phyloP scores from a whole-genome alignment of 1,139 yeast genomes.

The Pichia kudriavzevii region DNA sequence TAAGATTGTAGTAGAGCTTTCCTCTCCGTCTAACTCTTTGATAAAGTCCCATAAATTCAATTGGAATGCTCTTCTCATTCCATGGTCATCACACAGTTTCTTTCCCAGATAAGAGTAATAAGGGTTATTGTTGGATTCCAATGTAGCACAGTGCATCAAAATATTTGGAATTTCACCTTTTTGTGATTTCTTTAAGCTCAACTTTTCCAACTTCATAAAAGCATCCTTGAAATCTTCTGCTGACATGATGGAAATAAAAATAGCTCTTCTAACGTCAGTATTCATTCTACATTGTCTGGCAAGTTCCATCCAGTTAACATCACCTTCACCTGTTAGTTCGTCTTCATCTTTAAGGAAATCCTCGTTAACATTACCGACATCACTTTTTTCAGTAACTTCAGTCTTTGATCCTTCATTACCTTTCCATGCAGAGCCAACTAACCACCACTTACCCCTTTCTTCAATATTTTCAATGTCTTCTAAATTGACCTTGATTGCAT shows the following conservation, averaged over 20 bases:
- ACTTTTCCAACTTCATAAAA: conserved; percentile 68
- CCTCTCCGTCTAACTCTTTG: conserved; percentile 61
- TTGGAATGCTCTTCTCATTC: conserved; percentile 76
- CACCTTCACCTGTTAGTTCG: conserved; percentile 41
- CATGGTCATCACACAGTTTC: conserved; percentile 63
- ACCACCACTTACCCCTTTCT: conserved; percentile 95
- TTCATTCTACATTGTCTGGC: conserved; percentile 89
- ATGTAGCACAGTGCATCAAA: conserved; percentile 73
- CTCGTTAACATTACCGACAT: conserved; percentile 14
- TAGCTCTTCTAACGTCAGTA: conserved; percentile 88
- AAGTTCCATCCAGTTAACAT: conserved; percentile 83
- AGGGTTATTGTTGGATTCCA: conserved; percentile 84
- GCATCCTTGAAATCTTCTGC: conserved; percentile 91
- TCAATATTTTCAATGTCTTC: conserved; percentile 74
- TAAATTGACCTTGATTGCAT: conserved; percentile 77
- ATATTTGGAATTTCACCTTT: conserved; percentile 84
- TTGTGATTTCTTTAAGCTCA: conserved; percentile 74
- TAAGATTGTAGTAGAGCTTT: conserved; percentile 20
- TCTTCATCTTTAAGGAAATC: conserved; percentile 45
- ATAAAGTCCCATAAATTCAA: conserved; percentile 84
- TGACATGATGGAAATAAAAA: conserved; percentile 90
- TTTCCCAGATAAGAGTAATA: conserved; percentile 78
- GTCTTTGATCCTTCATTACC: conserved; percentile 33
- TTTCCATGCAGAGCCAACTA: conserved; percentile 96
- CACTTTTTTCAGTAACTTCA: conserved; percentile 14